A percentile compares a stretch with the other conserved stretches of the same genome.
These are phyloP conservation scores for Penicillium desertorum DNA, from an alignment of 495 filamentous ascomycete species.

Conservation along the genomic window DNA sequence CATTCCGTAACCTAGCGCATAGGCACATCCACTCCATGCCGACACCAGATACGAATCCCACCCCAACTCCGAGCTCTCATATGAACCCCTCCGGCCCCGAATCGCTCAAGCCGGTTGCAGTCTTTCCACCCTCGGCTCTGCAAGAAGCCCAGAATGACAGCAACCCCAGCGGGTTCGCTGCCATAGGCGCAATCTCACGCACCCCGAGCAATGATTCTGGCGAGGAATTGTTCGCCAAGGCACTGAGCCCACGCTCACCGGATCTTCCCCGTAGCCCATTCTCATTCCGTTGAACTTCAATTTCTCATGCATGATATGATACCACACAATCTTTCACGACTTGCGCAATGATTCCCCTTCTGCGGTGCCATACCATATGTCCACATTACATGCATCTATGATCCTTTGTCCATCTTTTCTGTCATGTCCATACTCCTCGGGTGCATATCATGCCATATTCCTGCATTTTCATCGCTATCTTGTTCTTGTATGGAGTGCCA, in stretches of 20 bases:
- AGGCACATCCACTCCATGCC: slow-evolving; percentile 23
- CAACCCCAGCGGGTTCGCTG: slow-evolving; percentile 31
- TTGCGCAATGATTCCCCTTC: slow-evolving; percentile 35
- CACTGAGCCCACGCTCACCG: slow-evolving; percentile 75
- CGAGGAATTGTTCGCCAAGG: slow-evolving; percentile 77
- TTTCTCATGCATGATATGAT: slow-evolving; percentile 7
- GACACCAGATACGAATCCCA: slow-evolving; percentile 32
- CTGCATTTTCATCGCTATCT: slow-evolving; percentile 12
- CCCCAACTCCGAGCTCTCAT: slow-evolving; percentile 20
- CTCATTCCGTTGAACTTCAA: slow-evolving; percentile 40
- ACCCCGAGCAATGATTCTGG: slow-evolving; percentile 50
- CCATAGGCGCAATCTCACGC: slow-evolving; percentile 32
- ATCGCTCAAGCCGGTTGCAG: slow-evolving; percentile 32
- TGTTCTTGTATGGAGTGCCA: slow-evolving; percentile 11
- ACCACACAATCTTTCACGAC: slow-evolving; percentile 14
- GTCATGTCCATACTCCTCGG: slow-evolving; percentile 11
- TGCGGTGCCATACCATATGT: slow-evolving; percentile 26
- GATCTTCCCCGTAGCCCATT: slow-evolving; percentile 77
- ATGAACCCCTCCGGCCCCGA: slow-evolving; percentile 16
- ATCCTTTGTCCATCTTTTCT: neutral
- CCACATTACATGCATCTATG: slow-evolving; percentile 13
- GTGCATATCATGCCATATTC: slow-evolving; percentile 22
- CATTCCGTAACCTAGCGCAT: slow-evolving; percentile 46
- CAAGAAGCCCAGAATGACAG: no score
- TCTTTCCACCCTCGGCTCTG: slow-evolving; percentile 25